Evolutionary conservation across 2,329 filamentous ascomycete species (phyloP).

Genomic region (Diaporthe caulivora): DNA sequence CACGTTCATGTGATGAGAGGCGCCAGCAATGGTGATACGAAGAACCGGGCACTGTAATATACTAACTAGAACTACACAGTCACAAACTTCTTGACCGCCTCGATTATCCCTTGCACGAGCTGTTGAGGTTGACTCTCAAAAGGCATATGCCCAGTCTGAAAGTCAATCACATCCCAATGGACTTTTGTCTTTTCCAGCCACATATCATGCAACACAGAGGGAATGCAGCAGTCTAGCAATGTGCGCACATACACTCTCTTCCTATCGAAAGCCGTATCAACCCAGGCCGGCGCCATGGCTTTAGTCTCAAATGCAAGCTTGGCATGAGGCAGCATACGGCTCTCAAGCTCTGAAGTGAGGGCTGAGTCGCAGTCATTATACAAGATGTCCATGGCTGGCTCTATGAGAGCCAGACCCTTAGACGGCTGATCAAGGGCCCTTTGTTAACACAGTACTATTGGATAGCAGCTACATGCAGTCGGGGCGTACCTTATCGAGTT

Average conservation of each 20-base stretch:
- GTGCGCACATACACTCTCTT: constrained; percentile 28
- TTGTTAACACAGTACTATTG: too few species aligned
- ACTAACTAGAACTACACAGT: too few species aligned
- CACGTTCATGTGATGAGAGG: too few species aligned
- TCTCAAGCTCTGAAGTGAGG: background rate
- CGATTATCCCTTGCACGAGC: too few species aligned
- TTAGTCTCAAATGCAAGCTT: constrained; percentile 8
- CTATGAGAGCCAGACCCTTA: background rate
- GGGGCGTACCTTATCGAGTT: background rate
- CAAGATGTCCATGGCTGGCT: background rate
- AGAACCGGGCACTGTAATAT: too few species aligned
- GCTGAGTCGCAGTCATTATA: constrained; percentile 1
- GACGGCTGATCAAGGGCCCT: background rate
- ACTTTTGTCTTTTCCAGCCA: constrained; percentile 45
- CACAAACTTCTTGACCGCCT: too few species aligned
- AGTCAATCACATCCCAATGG: constrained; percentile 44
- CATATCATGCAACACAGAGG: constrained; percentile 40
- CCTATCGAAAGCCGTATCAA: background rate
- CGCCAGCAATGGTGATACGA: too few species aligned
- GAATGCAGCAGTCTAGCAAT: constrained; percentile 42
- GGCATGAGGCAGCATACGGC: background rate
- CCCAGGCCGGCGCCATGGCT: constrained; percentile 10
- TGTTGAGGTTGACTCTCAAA: constrained; percentile 46
- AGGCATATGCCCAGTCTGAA: constrained; percentile 45
- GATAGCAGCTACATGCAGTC: too few species aligned